These are phyloP conservation scores for Pouteria campechiana DNA, from an alignment of 179 eudicot species.

Conservation along the genomic window DNA sequence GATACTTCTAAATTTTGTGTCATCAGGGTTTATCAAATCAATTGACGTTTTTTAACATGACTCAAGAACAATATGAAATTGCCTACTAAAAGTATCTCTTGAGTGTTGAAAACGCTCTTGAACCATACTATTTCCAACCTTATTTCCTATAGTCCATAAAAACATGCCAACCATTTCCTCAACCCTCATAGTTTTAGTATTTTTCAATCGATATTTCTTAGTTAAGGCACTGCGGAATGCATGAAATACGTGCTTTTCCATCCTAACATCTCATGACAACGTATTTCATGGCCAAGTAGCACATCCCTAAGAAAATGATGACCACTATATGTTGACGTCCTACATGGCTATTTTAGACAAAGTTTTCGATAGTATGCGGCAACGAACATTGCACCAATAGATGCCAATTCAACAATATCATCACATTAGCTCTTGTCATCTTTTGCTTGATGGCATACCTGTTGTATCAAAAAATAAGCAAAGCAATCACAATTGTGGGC, in stretches of 20 bases:
- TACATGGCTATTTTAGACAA: no score
- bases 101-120: conserved; percentile 1
- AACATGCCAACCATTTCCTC: neutral
- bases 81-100: neutral
- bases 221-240: neutral
- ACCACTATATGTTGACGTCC: neutral
- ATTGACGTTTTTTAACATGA: neutral
- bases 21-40: neutral
- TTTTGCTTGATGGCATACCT: no score
- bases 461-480: no score
- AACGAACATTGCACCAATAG: no score
- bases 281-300: no score
- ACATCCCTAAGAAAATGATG: no score
- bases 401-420: no score
- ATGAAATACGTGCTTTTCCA: neutral
- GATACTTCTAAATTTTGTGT: neutral
- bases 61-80: neutral
- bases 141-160: neutral
- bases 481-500: no score
- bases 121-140: neutral
- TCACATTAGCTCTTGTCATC: no score
- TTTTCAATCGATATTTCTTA: neutral
- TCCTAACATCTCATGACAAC: neutral
- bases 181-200: neutral
- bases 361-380: no score